phyloP scores from a whole-genome alignment of 2,329 filamentous ascomycete species.

The Lasiodiplodia sp. region DNA sequence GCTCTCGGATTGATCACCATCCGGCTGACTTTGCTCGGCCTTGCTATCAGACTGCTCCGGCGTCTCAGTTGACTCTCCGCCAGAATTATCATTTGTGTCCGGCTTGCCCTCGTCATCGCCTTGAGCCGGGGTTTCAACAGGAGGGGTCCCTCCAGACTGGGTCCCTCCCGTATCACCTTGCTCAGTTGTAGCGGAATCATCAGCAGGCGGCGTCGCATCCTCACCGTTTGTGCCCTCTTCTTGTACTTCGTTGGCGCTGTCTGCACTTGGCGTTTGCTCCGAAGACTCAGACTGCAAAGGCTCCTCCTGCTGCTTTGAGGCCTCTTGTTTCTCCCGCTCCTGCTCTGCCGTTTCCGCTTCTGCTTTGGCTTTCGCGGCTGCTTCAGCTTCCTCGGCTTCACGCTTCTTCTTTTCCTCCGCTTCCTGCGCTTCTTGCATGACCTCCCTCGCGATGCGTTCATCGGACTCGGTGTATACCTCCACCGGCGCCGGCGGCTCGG shows the following conservation, averaged over 20 bases:
- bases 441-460: background rate
- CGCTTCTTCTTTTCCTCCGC: background rate
- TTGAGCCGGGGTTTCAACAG: background rate
- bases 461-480: background rate
- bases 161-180: background rate
- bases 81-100: background rate
- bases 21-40: background rate
- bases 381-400: background rate
- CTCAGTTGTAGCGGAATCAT: background rate
- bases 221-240: background rate
- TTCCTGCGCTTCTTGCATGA: slow-evolving; percentile 5
- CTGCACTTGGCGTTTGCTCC: background rate
- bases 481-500: background rate
- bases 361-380: background rate
- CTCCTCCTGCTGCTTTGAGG: slow-evolving; percentile 1
- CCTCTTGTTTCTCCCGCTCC: background rate
- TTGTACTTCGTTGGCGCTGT: background rate
- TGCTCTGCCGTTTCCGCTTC: background rate
- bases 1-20: background rate
- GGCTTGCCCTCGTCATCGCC: background rate
- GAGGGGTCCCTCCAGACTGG: background rate
- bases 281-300: background rate
- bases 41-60: background rate
- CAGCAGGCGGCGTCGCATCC: background rate
- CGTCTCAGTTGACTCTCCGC: background rate